Conservation (phyloP, 2,329 filamentous ascomycete genomes). For the Aspergillus aculeatinus region DNA sequence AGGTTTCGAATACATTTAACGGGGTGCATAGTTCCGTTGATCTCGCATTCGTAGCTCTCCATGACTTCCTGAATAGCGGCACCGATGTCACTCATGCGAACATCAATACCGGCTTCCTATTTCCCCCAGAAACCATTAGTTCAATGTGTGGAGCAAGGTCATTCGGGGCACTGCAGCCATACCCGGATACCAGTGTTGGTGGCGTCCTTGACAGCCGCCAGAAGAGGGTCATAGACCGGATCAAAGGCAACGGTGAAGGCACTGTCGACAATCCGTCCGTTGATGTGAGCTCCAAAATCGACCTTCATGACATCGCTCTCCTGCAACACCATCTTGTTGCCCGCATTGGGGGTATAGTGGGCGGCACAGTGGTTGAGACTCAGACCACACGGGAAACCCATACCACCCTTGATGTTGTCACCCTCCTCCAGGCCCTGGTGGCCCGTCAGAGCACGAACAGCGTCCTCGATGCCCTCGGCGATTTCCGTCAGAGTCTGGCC, state of each 20-base stretch:
- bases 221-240: conserved; percentile 66
- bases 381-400: conserved; percentile 83
- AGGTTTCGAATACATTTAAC: conserved; percentile 85
- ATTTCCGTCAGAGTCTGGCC: conserved; percentile 79
- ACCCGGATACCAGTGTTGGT: conserved; percentile 72
- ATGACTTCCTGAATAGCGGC: conserved; percentile 83
- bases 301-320: conserved; percentile 71
- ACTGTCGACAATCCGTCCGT: conserved; percentile 69
- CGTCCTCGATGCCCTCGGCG: conserved; percentile 81
- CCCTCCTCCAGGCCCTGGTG: conserved; percentile 75
- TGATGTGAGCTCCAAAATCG: conserved; percentile 70
- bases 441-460: conserved; percentile 72
- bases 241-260: conserved; percentile 70
- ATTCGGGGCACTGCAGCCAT: conserved; percentile 20
- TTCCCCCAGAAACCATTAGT: conserved; percentile 6
- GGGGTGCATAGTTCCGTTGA: conserved; percentile 73
- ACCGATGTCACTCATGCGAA: conserved; percentile 81
- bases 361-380: conserved; percentile 83
- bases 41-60: conserved; percentile 88
- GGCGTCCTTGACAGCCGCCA: conserved; percentile 65
- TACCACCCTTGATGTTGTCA: conserved; percentile 73
- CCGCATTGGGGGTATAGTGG: conserved; percentile 83
- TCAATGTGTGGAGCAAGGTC: not conserved
- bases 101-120: conserved; percentile 85
- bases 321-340: conserved; percentile 71